A percentile compares a stretch with the other conserved stretches of the same genome.
phyloP scores from a whole-genome alignment of 2,329 filamentous ascomycete genomes.

The Ascochyta viciae-villosae region DNA sequence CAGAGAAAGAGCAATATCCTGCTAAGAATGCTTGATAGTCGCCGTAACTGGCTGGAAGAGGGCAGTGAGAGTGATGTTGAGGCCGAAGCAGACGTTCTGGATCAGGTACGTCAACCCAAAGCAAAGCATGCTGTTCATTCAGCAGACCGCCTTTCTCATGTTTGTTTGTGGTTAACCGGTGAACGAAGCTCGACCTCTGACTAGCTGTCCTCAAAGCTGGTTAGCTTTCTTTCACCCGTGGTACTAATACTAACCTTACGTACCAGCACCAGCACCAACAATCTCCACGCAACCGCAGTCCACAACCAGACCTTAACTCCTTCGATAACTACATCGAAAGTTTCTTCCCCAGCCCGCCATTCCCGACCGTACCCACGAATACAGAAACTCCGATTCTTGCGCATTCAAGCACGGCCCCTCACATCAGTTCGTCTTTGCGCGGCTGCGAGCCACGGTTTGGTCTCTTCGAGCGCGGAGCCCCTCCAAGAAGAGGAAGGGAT shows the following conservation, averaged over 20 bases:
- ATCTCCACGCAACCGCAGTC: conserved; percentile 8
- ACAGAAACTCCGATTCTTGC: not conserved
- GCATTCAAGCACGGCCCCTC: not conserved
- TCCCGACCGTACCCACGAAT: not conserved
- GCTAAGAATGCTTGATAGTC: conserved; percentile 7
- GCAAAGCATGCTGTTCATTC: not conserved
- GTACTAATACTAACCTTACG: conserved; percentile 4
- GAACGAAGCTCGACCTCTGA: not conserved
- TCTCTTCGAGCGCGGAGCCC: not conserved
- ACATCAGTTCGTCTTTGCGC: not conserved
- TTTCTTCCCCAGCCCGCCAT: not conserved
- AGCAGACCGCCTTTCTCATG: not conserved
- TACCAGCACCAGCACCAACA: conserved; percentile 17
- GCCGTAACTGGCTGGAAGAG: conserved; percentile 10
- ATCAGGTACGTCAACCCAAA: conserved; percentile 13
- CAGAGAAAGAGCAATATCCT: not conserved
- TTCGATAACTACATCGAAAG: conserved; percentile 1
- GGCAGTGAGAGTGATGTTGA: conserved; percentile 11
- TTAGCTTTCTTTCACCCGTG: not conserved
- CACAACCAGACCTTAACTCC: conserved; percentile 1
- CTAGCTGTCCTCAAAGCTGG: not conserved
- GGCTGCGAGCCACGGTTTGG: not conserved
- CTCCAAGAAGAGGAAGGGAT: conserved; percentile 5
- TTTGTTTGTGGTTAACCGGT: too few species aligned
- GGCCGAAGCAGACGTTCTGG: conserved; percentile 15